phyloP scores from a whole-genome alignment of 2,329 filamentous ascomycete species.

The Cryphonectria japonica region DNA sequence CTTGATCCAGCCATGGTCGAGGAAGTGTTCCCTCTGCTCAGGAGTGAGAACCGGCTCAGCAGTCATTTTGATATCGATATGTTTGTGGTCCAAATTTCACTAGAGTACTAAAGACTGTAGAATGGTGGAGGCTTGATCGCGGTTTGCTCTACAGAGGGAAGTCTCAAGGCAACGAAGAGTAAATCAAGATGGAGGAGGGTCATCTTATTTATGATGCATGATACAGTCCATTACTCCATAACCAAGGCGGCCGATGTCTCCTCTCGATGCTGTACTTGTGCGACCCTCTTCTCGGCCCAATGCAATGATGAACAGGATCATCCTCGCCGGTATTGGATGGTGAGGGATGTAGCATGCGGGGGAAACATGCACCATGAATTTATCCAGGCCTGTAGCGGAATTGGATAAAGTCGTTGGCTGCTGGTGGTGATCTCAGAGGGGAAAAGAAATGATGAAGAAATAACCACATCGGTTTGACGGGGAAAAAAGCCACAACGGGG shows the following conservation, averaged over 20 bases:
- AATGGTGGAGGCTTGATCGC: too few species aligned
- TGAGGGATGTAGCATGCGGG: background rate
- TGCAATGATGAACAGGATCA: background rate
- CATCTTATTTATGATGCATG: background rate
- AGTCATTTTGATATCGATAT: constrained; percentile 16
- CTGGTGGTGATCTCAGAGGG: background rate
- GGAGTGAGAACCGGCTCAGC: constrained; percentile 39
- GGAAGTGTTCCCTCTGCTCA: constrained; percentile 47
- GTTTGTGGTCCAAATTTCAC: background rate
- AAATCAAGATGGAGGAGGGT: background rate
- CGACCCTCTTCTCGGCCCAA: background rate
- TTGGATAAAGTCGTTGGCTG: constrained; percentile 2
- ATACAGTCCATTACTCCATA: background rate
- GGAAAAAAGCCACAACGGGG: background rate
- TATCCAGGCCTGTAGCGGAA: constrained; percentile 18
- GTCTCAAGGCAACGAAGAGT: background rate
- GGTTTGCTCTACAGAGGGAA: background rate
- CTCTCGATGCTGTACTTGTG: background rate
- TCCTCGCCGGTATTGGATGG: background rate
- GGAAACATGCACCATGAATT: constrained; percentile 13
- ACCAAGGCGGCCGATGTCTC: background rate
- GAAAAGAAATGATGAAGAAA: background rate
- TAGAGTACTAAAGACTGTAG: too few species aligned
- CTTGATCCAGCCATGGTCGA: constrained; percentile 46
- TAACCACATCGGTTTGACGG: background rate